Evolutionary conservation across 441 rosid genomes (phyloP).

Genomic region (Corymbia calophylla): DNA sequence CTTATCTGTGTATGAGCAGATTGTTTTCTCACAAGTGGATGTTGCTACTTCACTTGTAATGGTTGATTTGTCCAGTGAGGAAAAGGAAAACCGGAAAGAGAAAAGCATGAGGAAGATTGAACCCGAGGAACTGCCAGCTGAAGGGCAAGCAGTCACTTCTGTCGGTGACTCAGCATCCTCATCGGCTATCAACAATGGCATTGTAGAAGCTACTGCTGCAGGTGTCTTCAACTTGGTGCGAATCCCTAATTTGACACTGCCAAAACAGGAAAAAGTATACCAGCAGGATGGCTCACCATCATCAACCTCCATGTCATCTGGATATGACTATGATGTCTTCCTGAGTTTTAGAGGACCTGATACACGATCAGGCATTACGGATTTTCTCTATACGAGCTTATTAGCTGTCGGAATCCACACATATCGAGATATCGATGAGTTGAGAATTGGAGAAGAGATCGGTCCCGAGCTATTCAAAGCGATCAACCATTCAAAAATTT

Average conservation of each 20-base stretch:
- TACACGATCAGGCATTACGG: background rate
- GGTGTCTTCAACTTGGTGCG: background rate
- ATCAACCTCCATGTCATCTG: background rate
- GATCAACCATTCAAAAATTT: background rate
- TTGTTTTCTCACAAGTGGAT: background rate
- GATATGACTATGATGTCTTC: background rate
- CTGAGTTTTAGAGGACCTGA: background rate
- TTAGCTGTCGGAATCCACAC: background rate
- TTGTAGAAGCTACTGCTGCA: background rate
- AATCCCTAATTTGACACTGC: background rate
- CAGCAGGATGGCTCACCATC: accelerated
- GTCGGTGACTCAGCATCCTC: background rate
- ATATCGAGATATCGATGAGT: background rate
- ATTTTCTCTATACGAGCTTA: background rate
- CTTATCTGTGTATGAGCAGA: background rate
- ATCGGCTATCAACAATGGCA: background rate
- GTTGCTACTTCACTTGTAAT: background rate
- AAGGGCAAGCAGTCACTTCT: accelerated
- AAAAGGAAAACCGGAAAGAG: background rate
- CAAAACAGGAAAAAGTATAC: background rate
- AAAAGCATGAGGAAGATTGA: background rate
- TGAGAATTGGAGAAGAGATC: background rate
- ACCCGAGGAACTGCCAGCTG: accelerated
- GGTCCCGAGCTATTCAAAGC: background rate
- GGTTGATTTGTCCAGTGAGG: background rate